phyloP scores from a whole-genome alignment of 2,329 filamentous ascomycete genomes.

The Alternaria infectoria region DNA sequence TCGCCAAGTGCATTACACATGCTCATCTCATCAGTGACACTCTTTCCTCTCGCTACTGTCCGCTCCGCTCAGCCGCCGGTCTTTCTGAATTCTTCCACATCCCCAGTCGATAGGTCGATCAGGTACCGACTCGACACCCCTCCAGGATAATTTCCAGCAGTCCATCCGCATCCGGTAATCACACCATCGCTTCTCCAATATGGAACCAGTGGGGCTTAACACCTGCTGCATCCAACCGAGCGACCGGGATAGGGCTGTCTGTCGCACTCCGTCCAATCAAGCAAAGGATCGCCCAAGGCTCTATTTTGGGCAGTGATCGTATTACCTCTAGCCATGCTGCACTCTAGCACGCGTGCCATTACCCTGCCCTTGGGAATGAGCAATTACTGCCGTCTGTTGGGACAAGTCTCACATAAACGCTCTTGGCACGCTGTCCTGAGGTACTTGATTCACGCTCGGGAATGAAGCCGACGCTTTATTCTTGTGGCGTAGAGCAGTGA shows the following conservation, averaged over 20 bases:
- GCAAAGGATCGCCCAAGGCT: constrained; percentile 23
- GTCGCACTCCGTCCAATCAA: constrained; percentile 21
- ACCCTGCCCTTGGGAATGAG: constrained; percentile 13
- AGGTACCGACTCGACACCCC: constrained; percentile 8
- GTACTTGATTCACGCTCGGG: neutral
- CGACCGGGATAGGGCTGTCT: constrained; percentile 30
- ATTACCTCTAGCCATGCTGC: constrained; percentile 10
- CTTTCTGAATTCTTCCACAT: constrained; percentile 6
- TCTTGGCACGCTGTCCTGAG: constrained; percentile 9
- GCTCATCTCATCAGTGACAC: constrained; percentile 6
- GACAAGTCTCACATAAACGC: constrained; percentile 10
- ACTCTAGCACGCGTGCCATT: constrained; percentile 5
- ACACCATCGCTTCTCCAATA: constrained; percentile 18
- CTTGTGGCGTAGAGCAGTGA: neutral
- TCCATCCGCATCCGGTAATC: constrained; percentile 19
- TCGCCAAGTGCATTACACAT: constrained; percentile 5
- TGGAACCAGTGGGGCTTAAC: constrained; percentile 31
- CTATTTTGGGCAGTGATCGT: constrained; percentile 21
- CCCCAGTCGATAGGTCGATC: constrained; percentile 20
- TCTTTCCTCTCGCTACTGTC: constrained; percentile 21
- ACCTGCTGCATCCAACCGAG: constrained; percentile 36
- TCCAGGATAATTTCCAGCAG: constrained; percentile 26
- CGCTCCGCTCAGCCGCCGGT: constrained; percentile 1
- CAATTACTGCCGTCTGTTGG: constrained; percentile 5
- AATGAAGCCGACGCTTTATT: neutral